Evolutionary conservation across 1,139 yeast genomes (phyloP).

Genomic region (Hemisphaericaspora subhashii): DNA sequence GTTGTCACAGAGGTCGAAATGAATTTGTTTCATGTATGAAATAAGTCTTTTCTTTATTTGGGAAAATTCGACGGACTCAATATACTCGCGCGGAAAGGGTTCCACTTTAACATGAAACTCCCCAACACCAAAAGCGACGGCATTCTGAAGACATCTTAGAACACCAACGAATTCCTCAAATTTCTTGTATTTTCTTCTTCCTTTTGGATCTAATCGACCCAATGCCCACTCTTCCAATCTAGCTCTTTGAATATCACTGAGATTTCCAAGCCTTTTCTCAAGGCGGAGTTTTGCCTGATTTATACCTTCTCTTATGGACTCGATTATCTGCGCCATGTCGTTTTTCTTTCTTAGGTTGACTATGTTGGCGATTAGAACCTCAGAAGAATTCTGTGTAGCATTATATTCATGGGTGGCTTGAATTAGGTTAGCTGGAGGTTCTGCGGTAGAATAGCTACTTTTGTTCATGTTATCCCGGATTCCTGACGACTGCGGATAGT

Average conservation of each 20-base stretch:
- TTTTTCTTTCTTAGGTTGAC: not conserved
- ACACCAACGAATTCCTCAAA: not conserved
- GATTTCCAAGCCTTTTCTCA: not conserved
- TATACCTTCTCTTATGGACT: not conserved
- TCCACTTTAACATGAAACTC: not conserved
- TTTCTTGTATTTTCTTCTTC: not conserved
- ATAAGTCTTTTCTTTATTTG: not conserved
- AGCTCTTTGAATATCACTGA: not conserved
- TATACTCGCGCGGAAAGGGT: not conserved
- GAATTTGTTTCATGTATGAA: not conserved
- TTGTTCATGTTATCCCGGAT: too few relatives aligned
- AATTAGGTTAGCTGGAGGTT: not conserved
- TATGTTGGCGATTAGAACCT: not conserved
- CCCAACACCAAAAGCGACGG: not conserved
- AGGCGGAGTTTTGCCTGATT: not conserved
- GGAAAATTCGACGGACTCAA: not conserved
- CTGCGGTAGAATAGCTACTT: not conserved
- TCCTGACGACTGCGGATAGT: too few relatives aligned
- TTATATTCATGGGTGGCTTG: not conserved
- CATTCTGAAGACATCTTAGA: not conserved
- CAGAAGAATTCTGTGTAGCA: not conserved
- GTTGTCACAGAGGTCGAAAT: not conserved
- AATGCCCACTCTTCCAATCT: not conserved
- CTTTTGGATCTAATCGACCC: not conserved
- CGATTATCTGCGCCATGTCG: not conserved